phyloP scores from a whole-genome alignment of 2,329 filamentous ascomycete genomes.

The Penicillium decumbens region DNA sequence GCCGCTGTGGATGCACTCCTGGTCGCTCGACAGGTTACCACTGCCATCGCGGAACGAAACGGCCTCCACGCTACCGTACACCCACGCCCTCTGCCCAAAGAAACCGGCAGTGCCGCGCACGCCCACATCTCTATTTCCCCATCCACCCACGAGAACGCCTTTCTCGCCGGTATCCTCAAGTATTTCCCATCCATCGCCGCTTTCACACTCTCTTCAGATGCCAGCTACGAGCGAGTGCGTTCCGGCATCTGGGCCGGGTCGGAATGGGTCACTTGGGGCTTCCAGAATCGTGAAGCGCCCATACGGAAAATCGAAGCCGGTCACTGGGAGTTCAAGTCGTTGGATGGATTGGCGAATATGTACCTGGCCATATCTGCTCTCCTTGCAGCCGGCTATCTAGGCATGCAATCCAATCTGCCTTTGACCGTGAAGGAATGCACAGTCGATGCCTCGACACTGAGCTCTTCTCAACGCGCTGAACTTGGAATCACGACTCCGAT shows the following conservation, averaged over 20 bases:
- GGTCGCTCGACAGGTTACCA: slow-evolving; percentile 65
- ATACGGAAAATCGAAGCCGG: slow-evolving; percentile 61
- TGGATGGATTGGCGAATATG: slow-evolving; percentile 76
- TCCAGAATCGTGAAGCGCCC: slow-evolving; percentile 72
- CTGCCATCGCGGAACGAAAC: slow-evolving; percentile 57
- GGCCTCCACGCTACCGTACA: slow-evolving; percentile 67
- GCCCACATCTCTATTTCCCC: slow-evolving; percentile 59
- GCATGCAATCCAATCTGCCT: slow-evolving; percentile 39
- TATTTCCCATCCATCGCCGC: slow-evolving; percentile 65
- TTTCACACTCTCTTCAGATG: slow-evolving; percentile 61
- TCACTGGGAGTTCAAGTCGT: slow-evolving; percentile 72
- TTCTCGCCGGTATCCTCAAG: slow-evolving; percentile 67
- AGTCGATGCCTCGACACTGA: slow-evolving; percentile 36
- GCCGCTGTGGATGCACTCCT: slow-evolving; percentile 67
- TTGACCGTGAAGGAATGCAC: slow-evolving; percentile 33
- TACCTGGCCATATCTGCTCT: slow-evolving; percentile 65
- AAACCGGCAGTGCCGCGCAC: slow-evolving; percentile 63
- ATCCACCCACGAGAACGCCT: slow-evolving; percentile 50
- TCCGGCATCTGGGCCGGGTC: slow-evolving; percentile 76
- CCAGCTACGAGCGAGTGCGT: slow-evolving; percentile 63
- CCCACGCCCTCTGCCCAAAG: slow-evolving; percentile 57
- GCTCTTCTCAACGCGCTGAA: slow-evolving; percentile 24
- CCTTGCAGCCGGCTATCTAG: slow-evolving; percentile 56
- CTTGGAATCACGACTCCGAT: slow-evolving; percentile 37
- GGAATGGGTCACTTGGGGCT: slow-evolving; percentile 73